Evolutionary conservation across 805 yeast species (phyloP).

Genomic region (Trichomonascus vanleenenianus): DNA sequence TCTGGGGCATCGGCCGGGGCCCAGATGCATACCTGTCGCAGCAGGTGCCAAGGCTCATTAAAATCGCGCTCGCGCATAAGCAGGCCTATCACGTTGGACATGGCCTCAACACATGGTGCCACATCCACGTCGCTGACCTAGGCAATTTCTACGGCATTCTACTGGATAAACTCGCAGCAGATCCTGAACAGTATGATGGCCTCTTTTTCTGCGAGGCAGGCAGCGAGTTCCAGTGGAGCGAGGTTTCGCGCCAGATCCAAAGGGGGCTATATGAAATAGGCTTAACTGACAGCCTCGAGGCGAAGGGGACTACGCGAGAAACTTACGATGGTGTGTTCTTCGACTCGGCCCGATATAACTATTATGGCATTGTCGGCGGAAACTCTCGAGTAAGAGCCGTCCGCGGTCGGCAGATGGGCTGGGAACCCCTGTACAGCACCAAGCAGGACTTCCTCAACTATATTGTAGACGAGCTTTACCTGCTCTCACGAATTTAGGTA

Average conservation of each 20-base stretch:
- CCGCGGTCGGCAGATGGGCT: conserved; percentile 34
- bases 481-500: background rate
- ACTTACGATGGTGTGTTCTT: conserved; percentile 50
- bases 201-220: conserved; percentile 11
- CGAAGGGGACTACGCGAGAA: conserved; percentile 41
- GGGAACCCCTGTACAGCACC: conserved; percentile 23
- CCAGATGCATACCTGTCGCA: conserved; percentile 10
- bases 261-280: conserved; percentile 9
- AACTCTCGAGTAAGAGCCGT: conserved; percentile 42
- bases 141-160: conserved; percentile 11
- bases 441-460: conserved; percentile 8
- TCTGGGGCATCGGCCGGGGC: conserved; percentile 19
- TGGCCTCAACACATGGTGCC: conserved; percentile 13
- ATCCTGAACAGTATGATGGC: conserved; percentile 12
- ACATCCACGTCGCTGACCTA: conserved; percentile 14
- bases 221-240: conserved; percentile 10
- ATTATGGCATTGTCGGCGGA: conserved; percentile 43
- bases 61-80: conserved; percentile 5
- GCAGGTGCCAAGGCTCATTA: conserved; percentile 11
- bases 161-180: conserved; percentile 2
- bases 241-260: conserved; percentile 11
- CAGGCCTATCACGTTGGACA: conserved; percentile 13
- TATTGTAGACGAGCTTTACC: background rate
- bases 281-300: background rate
- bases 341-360: conserved; percentile 42